Evolutionary conservation across 169 alveolate species (phyloP).

Genomic region (Eimeria mitis): DNA sequence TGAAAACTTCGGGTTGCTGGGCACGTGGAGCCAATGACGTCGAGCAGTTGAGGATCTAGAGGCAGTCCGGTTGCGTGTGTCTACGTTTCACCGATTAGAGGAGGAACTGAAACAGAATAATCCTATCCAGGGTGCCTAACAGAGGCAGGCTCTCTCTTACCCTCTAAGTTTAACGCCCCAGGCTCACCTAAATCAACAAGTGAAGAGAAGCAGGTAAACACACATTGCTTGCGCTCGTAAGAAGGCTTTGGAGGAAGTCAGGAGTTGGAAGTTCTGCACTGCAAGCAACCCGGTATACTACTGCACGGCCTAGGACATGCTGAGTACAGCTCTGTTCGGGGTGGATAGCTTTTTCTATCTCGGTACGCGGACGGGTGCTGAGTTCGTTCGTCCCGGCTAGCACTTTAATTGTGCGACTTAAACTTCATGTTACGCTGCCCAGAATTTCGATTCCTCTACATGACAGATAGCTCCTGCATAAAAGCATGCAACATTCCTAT

Average conservation of each 20-base stretch:
- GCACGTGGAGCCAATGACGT: too few relatives aligned
- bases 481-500: not conserved
- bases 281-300: not conserved
- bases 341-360: not conserved
- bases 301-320: not conserved
- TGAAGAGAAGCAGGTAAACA: too few relatives aligned
- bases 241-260: not conserved
- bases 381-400: not conserved
- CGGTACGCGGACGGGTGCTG: not conserved
- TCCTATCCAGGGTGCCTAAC: too few relatives aligned
- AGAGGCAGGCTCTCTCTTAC: too few relatives aligned
- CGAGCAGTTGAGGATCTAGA: too few relatives aligned
- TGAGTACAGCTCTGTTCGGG: not conserved
- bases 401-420: not conserved
- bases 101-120: too few relatives aligned
- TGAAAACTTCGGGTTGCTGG: too few relatives aligned
- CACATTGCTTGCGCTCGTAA: not conserved
- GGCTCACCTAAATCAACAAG: too few relatives aligned
- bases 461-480: not conserved
- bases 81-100: too few relatives aligned
- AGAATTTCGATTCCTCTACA: not conserved
- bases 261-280: not conserved
- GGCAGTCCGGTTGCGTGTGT: too few relatives aligned
- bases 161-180: too few relatives aligned
- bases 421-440: too few relatives aligned